A percentile compares a stretch with the other conserved stretches of the same genome.
Conservation (phyloP, 208 protist genomes). For the Crithidia sp. region DNA sequence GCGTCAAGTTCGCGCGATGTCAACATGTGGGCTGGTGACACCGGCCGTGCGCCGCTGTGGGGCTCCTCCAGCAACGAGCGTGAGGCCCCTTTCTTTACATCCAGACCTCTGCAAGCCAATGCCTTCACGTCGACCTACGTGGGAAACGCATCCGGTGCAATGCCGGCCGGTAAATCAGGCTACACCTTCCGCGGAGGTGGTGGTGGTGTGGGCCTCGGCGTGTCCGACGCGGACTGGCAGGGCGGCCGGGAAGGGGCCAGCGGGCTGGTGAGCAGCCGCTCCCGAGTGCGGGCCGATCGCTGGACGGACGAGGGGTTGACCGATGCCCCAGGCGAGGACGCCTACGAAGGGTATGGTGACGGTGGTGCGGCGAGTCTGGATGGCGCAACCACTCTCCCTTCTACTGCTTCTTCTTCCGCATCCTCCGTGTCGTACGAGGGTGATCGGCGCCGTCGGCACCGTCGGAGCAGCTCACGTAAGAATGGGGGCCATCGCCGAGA, state of each 20-base stretch:
- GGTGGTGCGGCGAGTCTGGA: neutral
- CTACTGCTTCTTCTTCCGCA: neutral
- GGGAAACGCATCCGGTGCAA: constrained; percentile 4
- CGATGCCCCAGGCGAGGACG: neutral
- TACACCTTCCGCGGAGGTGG: neutral
- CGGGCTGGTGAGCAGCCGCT: constrained; percentile 33
- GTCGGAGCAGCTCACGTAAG: neutral
- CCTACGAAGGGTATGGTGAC: neutral
- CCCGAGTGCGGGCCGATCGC: constrained; percentile 23
- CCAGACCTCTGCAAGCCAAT: neutral
- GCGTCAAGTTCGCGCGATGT: constrained; percentile 17
- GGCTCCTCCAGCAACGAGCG: neutral
- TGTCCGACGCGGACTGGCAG: constrained; percentile 15
- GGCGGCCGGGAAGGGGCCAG: neutral
- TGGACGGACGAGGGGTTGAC: constrained; percentile 29
- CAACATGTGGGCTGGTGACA: constrained; percentile 23
- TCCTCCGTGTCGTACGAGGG: neutral
- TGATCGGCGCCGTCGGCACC: neutral
- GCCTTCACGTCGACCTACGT: constrained; percentile 27
- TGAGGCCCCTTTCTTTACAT: neutral
- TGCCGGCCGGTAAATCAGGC: neutral
- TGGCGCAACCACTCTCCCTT: neutral
- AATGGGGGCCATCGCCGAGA: neutral
- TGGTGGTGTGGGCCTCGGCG: neutral
- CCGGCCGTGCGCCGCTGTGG: constrained; percentile 6